Percentiles rank a stretch among this genome's conserved stretches.
phyloP scores from a whole-genome alignment of 75 land plant species.

The Selaginella moellendorffii region DNA sequence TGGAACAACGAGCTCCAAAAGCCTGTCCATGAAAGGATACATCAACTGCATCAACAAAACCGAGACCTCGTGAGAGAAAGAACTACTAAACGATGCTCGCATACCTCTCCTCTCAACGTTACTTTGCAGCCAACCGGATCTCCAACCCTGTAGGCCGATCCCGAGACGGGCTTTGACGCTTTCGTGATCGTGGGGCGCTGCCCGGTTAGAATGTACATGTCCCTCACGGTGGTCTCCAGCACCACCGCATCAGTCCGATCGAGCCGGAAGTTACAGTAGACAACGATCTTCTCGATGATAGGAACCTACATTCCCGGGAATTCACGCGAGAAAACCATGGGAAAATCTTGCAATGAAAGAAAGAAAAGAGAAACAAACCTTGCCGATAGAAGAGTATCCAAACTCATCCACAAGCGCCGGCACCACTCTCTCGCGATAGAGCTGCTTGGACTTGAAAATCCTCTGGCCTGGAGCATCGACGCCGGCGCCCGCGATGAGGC shows the following conservation, averaged over 20 bases:
- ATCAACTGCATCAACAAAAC: neutral
- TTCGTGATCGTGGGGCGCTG: neutral
- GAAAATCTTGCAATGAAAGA: neutral
- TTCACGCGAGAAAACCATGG: neutral
- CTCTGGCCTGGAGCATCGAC: neutral
- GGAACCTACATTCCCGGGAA: neutral
- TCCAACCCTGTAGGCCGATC: neutral
- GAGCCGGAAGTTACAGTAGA: neutral
- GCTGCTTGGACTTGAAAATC: neutral
- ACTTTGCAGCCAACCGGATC: neutral
- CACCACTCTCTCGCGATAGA: neutral
- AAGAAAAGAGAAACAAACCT: no score
- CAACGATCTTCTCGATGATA: neutral
- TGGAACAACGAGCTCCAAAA: neutral
- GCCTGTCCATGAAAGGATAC: neutral
- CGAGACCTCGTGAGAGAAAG: no score
- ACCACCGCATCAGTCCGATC: neutral
- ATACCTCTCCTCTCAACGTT: neutral
- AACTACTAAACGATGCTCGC: no score
- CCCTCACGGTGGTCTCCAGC: neutral
- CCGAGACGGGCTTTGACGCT: neutral
- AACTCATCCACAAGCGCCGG: neutral
- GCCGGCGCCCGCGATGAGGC: neutral
- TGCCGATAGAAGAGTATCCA: neutral
- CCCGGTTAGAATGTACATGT: neutral